Percentiles rank a stretch among this genome's conserved stretches.
Conservation (phyloP, 2,329 filamentous ascomycete species). For the Ophiostoma ips region DNA sequence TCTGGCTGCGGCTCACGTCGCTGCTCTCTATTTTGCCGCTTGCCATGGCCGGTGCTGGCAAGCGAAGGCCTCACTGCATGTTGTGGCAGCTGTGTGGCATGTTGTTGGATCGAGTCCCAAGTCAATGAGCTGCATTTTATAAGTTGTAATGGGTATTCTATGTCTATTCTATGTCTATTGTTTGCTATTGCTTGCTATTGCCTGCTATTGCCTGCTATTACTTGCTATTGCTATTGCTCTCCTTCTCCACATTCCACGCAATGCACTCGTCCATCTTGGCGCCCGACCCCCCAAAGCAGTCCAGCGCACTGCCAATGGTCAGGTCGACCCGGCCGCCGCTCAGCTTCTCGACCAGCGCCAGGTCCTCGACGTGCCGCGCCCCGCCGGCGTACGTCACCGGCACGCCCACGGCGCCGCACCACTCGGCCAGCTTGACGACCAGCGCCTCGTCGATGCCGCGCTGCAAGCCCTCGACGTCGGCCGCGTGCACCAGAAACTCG, state of each 20-base stretch:
- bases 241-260: conserved; percentile 57
- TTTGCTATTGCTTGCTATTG: background rate
- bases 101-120: no score
- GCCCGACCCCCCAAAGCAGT: conserved; percentile 83
- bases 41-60: no score
- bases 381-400: conserved; percentile 95
- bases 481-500: conserved; percentile 93
- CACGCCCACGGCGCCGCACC: conserved; percentile 54
- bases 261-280: conserved; percentile 85
- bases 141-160: no score
- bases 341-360: conserved; percentile 66
- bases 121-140: no score
- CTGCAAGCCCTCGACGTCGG: conserved; percentile 91
- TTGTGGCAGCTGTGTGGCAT: no score
- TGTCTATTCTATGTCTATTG: no score
- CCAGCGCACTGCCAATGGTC: conserved; percentile 90
- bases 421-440: conserved; percentile 60
- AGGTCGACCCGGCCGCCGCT: conserved; percentile 76
- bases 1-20: background rate
- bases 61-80: no score
- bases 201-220: background rate
- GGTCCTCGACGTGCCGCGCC: conserved; percentile 66
- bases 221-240: conserved; percentile 3
- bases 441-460: conserved; percentile 79
- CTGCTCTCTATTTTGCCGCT: background rate